Percentiles rank a stretch among this genome's conserved stretches.
phyloP scores from a whole-genome alignment of 148 eudicot species.

The Fallopia convolvulus region DNA sequence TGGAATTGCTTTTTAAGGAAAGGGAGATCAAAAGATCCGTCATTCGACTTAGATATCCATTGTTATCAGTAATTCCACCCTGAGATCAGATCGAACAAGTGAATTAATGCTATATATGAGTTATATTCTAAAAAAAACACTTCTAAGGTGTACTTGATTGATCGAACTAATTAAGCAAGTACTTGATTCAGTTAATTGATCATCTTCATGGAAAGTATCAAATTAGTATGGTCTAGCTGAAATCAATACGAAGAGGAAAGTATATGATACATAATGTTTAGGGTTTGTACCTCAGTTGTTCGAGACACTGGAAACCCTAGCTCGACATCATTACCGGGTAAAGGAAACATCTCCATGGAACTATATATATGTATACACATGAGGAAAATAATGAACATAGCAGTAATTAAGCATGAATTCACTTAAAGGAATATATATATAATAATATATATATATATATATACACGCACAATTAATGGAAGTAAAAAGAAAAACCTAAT shows the following conservation, averaged over 20 bases:
- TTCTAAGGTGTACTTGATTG: no score
- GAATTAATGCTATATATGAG: neutral
- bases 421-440: neutral
- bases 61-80: neutral
- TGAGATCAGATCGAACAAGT: neutral
- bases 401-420: neutral
- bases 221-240: neutral
- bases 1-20: slow-evolving; percentile 25
- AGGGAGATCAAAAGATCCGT: slow-evolving; percentile 45
- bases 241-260: neutral
- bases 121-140: no score
- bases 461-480: neutral
- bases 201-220: neutral
- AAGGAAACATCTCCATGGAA: slow-evolving; percentile 34
- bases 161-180: neutral
- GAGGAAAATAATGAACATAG: neutral
- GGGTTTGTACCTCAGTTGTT: neutral
- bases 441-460: no score
- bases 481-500: neutral
- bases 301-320: slow-evolving; percentile 9
- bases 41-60: slow-evolving; percentile 14
- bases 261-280: neutral
- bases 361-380: slow-evolving; percentile 8
- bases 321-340: slow-evolving; percentile 26
- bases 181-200: neutral